Evolutionary conservation across 805 yeast genomes (phyloP).

Genomic region (Candida coleopterorum): DNA sequence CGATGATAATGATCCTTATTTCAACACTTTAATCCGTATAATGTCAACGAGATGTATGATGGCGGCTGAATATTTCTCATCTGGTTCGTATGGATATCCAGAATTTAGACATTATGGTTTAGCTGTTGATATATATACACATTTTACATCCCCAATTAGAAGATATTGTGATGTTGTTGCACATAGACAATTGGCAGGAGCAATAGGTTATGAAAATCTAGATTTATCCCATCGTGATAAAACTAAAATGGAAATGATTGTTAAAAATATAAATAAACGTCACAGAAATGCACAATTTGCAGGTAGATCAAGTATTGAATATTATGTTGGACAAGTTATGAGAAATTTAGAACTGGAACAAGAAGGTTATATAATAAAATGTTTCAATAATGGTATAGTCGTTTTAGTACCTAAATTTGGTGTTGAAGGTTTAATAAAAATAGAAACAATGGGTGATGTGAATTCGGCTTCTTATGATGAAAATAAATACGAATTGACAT

Average conservation of each 20-base stretch:
- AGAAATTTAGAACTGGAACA: slow-evolving; percentile 73
- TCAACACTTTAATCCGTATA: slow-evolving; percentile 88
- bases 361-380: slow-evolving; percentile 88
- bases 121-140: slow-evolving; percentile 96
- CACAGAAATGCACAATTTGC: slow-evolving; percentile 99
- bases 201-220: slow-evolving; percentile 86
- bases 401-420: slow-evolving; percentile 95
- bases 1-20: slow-evolving; percentile 80
- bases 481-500: slow-evolving; percentile 63
- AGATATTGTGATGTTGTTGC: slow-evolving; percentile 98
- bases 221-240: slow-evolving; percentile 84
- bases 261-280: slow-evolving; percentile 83
- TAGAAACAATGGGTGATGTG: slow-evolving; percentile 68
- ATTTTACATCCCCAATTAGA: slow-evolving; percentile 97
- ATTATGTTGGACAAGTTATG: slow-evolving; percentile 97
- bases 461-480: slow-evolving; percentile 68
- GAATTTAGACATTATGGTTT: slow-evolving; percentile 96
- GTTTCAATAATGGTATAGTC: slow-evolving; percentile 91
- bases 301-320: slow-evolving; percentile 96
- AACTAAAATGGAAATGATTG: slow-evolving; percentile 80
- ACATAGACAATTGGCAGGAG: slow-evolving; percentile 97
- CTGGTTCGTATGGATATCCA: slow-evolving; percentile 84
- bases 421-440: slow-evolving; percentile 84
- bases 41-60: slow-evolving; percentile 99
- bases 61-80: slow-evolving; percentile 96